Conservation (phyloP, 2,329 filamentous ascomycete genomes). For the Colletotrichum gloeosporioides region DNA sequence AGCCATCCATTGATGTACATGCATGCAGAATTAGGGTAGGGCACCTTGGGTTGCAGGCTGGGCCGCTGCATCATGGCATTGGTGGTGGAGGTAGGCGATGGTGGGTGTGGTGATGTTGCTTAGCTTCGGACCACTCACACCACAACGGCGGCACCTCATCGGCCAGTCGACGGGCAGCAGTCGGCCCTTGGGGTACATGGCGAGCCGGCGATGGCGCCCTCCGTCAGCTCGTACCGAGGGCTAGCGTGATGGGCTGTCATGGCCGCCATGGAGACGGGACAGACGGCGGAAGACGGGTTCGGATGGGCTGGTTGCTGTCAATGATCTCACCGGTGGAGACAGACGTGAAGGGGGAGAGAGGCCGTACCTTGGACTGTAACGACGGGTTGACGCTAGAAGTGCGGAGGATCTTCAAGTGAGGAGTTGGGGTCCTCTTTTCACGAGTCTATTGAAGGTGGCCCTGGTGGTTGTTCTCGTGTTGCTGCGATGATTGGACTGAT, state of each 20-base stretch:
- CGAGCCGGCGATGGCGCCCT: not conserved
- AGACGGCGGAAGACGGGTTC: not conserved
- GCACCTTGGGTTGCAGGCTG: not conserved
- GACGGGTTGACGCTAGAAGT: not conserved
- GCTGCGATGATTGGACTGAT: not conserved
- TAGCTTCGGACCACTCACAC: not conserved
- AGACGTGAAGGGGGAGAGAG: not conserved
- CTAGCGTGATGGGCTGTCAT: not conserved
- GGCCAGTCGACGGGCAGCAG: not conserved
- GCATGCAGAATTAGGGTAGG: not conserved
- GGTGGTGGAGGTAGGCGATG: not conserved
- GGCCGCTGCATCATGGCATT: not conserved
- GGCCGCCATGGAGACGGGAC: not conserved
- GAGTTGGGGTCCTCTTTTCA: not conserved
- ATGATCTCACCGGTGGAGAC: conserved; percentile 2
- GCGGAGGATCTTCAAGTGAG: not conserved
- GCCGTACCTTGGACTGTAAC: not conserved
- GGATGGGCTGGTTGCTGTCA: not conserved
- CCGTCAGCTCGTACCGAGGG: not conserved
- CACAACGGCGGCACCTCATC: not conserved
- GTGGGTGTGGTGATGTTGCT: not conserved
- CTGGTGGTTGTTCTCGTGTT: not conserved
- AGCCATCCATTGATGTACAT: not conserved
- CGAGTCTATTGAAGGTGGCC: not conserved
- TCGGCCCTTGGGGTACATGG: not conserved